Base-by-base conservation (phyloP, 2,329 filamentous ascomycete genomes). In the Helotiales sp. region DNA sequence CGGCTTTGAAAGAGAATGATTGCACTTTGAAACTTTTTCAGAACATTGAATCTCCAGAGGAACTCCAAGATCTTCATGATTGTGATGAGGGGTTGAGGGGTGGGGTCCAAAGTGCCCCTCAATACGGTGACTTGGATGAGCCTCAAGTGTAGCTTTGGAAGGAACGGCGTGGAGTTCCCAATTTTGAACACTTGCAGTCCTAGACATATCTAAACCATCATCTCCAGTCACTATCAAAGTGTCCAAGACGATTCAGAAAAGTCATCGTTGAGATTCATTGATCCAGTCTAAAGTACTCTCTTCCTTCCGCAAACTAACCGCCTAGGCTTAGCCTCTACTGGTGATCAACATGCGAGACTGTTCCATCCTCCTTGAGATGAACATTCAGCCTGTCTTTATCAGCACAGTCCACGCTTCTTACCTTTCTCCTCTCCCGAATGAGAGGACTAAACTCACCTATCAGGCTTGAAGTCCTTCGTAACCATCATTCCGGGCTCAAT, bases 281-380 rank as follows among this genome's bases (percentile, higher is more conserved):
- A n/a, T n/a, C n/a, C n/a, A n/a, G n/a, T n/a, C n/a, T n/a, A n/a
- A n/a, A n/a, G n/a, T n/a, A 45, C 22, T 30, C n/a, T 34, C 22
- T 11, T 4, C 10, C 40, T 10, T 43, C 17, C 40, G 20, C n/a
- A n/a, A n/a, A n/a, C n/a, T n/a, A n/a, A 24, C 37, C 10, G 11
- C 43, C 24, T 15, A 15, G 40, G 1, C 20, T 57, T 8, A 24
- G 11, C 32, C n/a, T 69, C 66, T 77, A 77, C 61, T 76, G 72
- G 72, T 88, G 84, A 68, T 81, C 76, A 64, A 90, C 87, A 69
- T 88, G 85, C 63, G 83, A 83, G 52, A 90, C 86, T 15, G 84
- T 87, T 58, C 87, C 87, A 65, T 89, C 85, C 32, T 88, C 84
- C 66, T 83, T 83, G 61, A 89, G 74, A 70, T 87, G 83, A 24